Conservation (phyloP, 768 basidiomycete genomes). For the Serpula lacrymans region DNA sequence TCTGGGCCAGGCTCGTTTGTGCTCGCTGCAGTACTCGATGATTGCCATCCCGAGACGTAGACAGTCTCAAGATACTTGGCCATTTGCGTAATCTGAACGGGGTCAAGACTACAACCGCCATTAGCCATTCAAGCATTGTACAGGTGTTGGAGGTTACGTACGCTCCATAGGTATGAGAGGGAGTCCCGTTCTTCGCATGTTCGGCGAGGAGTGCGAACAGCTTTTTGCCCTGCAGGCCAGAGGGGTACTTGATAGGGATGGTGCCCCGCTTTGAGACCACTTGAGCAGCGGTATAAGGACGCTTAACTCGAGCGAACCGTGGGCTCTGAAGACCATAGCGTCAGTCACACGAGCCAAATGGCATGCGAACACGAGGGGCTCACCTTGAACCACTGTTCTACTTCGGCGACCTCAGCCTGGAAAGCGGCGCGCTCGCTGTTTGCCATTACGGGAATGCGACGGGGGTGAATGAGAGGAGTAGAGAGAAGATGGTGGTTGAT, state of each 20-base stretch:
- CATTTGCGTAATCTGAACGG: conserved; percentile 99
- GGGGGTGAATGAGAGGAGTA: conserved; percentile 19
- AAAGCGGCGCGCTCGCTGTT: conserved; percentile 63
- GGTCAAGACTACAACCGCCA: conserved; percentile 71
- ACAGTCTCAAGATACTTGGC: conserved; percentile 97
- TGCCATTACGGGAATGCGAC: conserved; percentile 42
- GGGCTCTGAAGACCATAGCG: conserved; percentile 56
- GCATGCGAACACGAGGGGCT: conserved; percentile 17
- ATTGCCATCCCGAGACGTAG: conserved; percentile 97
- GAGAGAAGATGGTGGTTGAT: conserved; percentile 15
- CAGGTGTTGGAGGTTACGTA: conserved; percentile 48
- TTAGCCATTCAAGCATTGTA: conserved; percentile 1
- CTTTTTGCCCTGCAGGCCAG: conserved; percentile 83
- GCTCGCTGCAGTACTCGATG: conserved; percentile 88
- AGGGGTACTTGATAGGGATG: conserved; percentile 81
- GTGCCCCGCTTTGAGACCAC: conserved; percentile 95
- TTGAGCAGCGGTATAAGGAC: conserved; percentile 90
- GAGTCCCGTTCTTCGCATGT: conserved; percentile 74
- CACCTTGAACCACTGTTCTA: conserved; percentile 94
- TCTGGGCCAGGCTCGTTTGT: conserved; percentile 98
- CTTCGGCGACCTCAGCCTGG: conserved; percentile 75
- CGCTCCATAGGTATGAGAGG: conserved; percentile 98
- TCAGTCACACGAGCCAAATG: not conserved
- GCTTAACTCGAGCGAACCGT: conserved; percentile 81
- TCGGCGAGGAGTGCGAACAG: conserved; percentile 71